Conservation (phyloP, 495 filamentous ascomycete species). For the Pyrenula massariospora region DNA sequence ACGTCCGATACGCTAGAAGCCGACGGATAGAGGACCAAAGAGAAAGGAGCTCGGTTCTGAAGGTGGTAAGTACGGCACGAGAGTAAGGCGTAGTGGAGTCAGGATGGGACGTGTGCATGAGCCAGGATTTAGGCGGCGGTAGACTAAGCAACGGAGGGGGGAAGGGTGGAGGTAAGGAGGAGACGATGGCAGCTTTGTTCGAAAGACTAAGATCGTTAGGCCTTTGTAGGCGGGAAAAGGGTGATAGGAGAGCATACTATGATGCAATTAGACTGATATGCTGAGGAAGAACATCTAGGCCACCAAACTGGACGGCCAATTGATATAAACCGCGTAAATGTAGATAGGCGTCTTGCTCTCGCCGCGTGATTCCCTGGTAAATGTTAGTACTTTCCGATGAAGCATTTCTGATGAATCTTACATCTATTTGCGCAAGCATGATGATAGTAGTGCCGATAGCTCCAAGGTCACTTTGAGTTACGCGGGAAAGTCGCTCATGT, state of each 20-base stretch:
- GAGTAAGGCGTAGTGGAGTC: background rate
- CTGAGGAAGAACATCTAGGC: background rate
- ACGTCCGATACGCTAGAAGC: background rate
- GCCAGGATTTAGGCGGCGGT: background rate
- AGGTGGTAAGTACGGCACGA: background rate
- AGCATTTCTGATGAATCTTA: background rate
- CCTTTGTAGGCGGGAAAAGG: too few species aligned
- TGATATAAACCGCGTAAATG: background rate
- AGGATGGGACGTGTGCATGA: background rate
- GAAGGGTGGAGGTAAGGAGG: background rate
- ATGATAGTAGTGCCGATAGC: background rate
- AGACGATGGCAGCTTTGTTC: background rate
- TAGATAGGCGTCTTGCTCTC: background rate
- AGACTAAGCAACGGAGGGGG: background rate
- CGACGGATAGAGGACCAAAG: background rate
- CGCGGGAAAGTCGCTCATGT: background rate
- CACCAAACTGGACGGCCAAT: background rate
- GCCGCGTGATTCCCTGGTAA: background rate
- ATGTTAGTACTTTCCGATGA: background rate
- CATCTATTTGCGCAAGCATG: background rate
- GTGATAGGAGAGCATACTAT: background rate
- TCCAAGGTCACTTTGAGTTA: background rate
- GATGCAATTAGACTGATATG: background rate
- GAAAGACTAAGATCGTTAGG: background rate
- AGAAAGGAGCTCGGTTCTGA: background rate